Evolutionary conservation across 164 flowering plant species (phyloP).

Genomic region (Taxillus chinensis): DNA sequence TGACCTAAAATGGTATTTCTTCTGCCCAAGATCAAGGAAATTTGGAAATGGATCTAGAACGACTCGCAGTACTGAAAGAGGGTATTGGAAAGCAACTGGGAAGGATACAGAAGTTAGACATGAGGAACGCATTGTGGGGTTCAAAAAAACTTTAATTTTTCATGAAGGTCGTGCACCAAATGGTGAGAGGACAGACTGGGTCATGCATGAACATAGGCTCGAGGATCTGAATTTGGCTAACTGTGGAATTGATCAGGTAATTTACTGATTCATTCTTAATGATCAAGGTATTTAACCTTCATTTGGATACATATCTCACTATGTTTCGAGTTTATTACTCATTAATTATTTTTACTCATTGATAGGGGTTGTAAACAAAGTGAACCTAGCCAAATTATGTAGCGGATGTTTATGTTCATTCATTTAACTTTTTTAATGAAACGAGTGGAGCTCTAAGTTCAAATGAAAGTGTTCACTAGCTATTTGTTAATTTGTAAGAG

Average conservation of each 20-base stretch:
- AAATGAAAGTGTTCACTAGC: no score
- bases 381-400: no score
- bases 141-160: slow-evolving; percentile 64
- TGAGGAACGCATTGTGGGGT: slow-evolving; percentile 38
- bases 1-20: slow-evolving; percentile 83
- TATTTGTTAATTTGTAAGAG: no score
- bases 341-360: no score
- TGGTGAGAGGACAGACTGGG: slow-evolving; percentile 81
- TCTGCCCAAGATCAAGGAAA: slow-evolving; percentile 64
- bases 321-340: no score
- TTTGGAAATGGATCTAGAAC: slow-evolving; percentile 48
- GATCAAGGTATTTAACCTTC: neutral
- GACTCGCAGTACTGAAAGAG: slow-evolving; percentile 63
- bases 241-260: slow-evolving; percentile 48
- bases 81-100: slow-evolving; percentile 89
- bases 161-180: slow-evolving; percentile 55
- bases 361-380: no score
- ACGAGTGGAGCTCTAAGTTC: no score
- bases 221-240: slow-evolving; percentile 38
- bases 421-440: no score
- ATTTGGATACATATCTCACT: no score
- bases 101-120: slow-evolving; percentile 48
- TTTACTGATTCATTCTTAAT: neutral
- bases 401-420: no score
- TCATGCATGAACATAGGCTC: slow-evolving; percentile 80